These are phyloP conservation scores for Tuber indicum DNA, from an alignment of 495 filamentous ascomycete species.

Conservation along the genomic window DNA sequence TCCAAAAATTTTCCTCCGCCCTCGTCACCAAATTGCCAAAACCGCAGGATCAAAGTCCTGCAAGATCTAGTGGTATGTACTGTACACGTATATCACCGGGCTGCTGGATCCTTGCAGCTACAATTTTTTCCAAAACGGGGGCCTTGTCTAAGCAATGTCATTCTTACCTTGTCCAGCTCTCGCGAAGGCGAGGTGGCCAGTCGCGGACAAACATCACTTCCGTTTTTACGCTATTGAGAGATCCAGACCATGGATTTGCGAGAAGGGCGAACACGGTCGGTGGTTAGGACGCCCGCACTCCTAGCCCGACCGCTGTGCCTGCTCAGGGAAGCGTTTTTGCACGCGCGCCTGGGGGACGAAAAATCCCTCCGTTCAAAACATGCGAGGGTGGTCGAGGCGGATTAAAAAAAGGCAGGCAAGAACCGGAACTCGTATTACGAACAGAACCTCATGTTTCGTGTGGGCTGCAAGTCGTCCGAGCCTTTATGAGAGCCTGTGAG, in stretches of 20 bases:
- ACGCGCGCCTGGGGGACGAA: background rate
- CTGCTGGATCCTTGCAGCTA: background rate
- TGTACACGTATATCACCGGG: background rate
- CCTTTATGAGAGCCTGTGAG: background rate
- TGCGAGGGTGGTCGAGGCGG: background rate
- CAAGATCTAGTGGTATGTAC: background rate
- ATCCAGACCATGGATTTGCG: background rate
- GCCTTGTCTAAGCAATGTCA: background rate
- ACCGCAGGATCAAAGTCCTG: background rate
- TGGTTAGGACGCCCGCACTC: background rate
- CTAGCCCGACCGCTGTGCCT: background rate
- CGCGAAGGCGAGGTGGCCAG: background rate
- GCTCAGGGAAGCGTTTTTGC: background rate
- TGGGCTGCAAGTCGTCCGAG: background rate
- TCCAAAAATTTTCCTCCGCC: background rate
- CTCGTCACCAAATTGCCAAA: background rate
- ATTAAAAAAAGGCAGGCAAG: background rate
- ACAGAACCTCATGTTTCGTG: background rate
- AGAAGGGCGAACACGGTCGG: background rate
- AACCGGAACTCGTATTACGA: background rate
- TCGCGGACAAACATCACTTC: background rate
- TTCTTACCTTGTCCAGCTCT: background rate
- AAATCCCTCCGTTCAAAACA: background rate
- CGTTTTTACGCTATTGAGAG: background rate
- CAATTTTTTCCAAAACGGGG: background rate